Conservation (phyloP, 805 yeast species). For the Tanozyma kutaoensis region DNA sequence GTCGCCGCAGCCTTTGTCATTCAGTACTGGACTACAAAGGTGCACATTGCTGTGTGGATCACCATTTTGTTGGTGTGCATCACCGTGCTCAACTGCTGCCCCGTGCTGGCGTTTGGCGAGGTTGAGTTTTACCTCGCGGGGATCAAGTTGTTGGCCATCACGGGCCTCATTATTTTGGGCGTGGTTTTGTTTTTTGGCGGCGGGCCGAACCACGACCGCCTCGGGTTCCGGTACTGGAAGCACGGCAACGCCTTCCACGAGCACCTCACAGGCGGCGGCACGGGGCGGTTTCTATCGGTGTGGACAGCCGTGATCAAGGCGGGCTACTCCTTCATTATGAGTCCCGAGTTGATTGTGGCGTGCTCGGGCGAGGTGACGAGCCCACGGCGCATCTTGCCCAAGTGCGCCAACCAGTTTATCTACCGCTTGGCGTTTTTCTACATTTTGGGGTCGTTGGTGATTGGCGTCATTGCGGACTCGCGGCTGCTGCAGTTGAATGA, state of each 20-base stretch:
- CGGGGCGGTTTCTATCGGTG: slow-evolving; percentile 9
- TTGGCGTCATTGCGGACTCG: slow-evolving; percentile 23
- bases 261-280: slow-evolving; percentile 23
- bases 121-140: slow-evolving; percentile 8
- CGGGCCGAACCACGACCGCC: slow-evolving; percentile 9
- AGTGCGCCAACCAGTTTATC: slow-evolving; percentile 47
- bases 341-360: slow-evolving; percentile 41
- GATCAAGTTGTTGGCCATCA: slow-evolving; percentile 8
- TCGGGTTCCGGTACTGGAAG: slow-evolving; percentile 10
- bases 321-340: slow-evolving; percentile 13
- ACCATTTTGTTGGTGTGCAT: slow-evolving; percentile 3
- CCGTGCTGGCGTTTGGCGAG: slow-evolving; percentile 7
- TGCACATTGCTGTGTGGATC: slow-evolving; percentile 5
- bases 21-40: slow-evolving; percentile 7
- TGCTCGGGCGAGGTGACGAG: slow-evolving; percentile 46
- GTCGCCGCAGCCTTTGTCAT: slow-evolving; percentile 8
- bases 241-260: slow-evolving; percentile 22
- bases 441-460: slow-evolving; percentile 24
- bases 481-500: slow-evolving; percentile 10
- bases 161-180: slow-evolving; percentile 9
- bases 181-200: slow-evolving; percentile 9
- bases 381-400: slow-evolving; percentile 48
- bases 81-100: slow-evolving; percentile 5
- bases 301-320: slow-evolving; percentile 15
- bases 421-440: slow-evolving; percentile 33